Percentiles rank a stretch among this genome's conserved stretches.
These are phyloP conservation scores for Rhodamnia rubescens DNA, from an alignment of 345 rosid species.

Conservation along the genomic window DNA sequence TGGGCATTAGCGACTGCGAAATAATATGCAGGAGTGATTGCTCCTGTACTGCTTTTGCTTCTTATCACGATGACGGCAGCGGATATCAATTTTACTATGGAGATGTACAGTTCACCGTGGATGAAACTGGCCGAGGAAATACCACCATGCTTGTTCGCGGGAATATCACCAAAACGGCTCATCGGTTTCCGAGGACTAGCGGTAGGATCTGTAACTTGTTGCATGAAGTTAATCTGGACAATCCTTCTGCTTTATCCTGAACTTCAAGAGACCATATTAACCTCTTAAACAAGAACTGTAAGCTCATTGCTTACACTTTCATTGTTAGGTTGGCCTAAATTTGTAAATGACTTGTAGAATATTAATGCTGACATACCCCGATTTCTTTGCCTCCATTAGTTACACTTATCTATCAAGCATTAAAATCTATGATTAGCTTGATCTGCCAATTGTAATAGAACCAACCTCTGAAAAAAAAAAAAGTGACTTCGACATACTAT, in stretches of 20 bases:
- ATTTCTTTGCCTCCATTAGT: not conserved
- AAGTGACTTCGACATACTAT: too few relatives aligned
- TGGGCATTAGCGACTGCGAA: not conserved
- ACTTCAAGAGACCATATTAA: not conserved
- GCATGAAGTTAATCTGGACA: not conserved
- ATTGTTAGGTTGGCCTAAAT: not conserved
- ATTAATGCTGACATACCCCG: not conserved
- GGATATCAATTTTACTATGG: not conserved
- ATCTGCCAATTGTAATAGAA: too few relatives aligned
- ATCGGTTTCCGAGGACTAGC: not conserved
- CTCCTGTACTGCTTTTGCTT: not conserved
- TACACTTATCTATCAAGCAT: not conserved
- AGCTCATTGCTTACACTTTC: not conserved
- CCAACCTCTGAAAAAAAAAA: too few relatives aligned
- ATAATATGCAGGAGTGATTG: conserved; percentile 1
- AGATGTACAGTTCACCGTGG: not conserved
- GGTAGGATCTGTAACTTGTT: not conserved
- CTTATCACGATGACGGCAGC: not conserved
- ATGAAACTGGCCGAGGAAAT: not conserved
- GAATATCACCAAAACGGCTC: not conserved
- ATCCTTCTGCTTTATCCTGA: not conserved
- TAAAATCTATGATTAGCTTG: not conserved
- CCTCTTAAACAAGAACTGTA: not conserved
- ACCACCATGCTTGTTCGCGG: not conserved
- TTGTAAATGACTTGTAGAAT: not conserved